Base-by-base conservation (phyloP, 805 yeast genomes). In the Lipomyces starkeyi region DNA sequence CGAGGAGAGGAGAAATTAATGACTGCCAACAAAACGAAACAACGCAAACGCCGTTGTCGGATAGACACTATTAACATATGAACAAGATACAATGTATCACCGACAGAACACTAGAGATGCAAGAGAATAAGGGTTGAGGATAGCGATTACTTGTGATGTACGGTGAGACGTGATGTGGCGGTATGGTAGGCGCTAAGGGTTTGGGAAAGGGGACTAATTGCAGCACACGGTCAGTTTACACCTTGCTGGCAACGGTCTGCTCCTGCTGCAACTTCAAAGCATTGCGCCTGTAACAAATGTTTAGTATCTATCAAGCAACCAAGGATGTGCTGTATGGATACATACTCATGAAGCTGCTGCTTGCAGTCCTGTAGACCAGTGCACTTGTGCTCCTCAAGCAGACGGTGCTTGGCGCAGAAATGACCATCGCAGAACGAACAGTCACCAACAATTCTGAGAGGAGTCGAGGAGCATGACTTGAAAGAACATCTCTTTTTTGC, bases 391-490 rank as follows among this genome's bases (percentile, higher is more conserved):
- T 88, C 92, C 79, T 92, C 97, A 80, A 93, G 82, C 65, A 92
- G 82, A 65, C 97, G 85, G 80, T 92, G 97, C 75, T 90, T 89
- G 40, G 94, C 89, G 79, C 97, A 92, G 78, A 87, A 92, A 75
- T 88, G 89, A 58, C 97, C 96, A 59, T 86, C 86, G 78, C 97
- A 92, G 76, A 88, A 90, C 63, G 87, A 85, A 78, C 97, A 92
- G 77, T 89, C 93, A 59, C 97, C 97, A 57, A 91, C 85, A 61
- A 85, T 84, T 29, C 87, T 81, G 61, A 84, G 78, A 0, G 93
- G 91, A 13, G 86, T 81, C n/a, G 89, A 83, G 25, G 84, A 81
- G 79, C 97, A 92, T 35, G 81, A 75, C 40, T 78, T 79, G 77
- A 86, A 87, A 27, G 88, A 80, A 29, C 82, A 77, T 72, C 82